These are phyloP conservation scores for Fusarium siculi DNA, from an alignment of 2,329 filamentous ascomycete genomes.

Conservation along the genomic window DNA sequence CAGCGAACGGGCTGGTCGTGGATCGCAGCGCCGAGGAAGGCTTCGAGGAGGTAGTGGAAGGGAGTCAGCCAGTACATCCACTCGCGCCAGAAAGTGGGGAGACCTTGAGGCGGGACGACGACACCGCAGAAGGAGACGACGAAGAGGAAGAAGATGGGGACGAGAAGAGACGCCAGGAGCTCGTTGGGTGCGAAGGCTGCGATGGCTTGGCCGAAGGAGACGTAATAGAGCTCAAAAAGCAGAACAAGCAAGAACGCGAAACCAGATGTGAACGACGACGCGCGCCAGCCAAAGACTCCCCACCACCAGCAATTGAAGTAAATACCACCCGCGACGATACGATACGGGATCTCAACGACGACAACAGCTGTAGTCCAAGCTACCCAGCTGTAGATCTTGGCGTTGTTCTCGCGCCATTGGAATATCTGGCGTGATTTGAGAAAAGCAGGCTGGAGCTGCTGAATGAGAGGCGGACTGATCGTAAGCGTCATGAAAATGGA, in stretches of 20 bases:
- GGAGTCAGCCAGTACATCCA: constrained; percentile 77
- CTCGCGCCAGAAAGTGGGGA: constrained; percentile 71
- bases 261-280: constrained; percentile 65
- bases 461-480: constrained; percentile 78
- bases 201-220: constrained; percentile 74
- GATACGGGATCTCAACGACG: constrained; percentile 76
- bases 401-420: constrained; percentile 76
- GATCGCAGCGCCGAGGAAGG: constrained; percentile 65
- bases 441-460: constrained; percentile 80
- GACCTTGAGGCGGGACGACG: constrained; percentile 67
- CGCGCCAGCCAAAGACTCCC: constrained; percentile 60
- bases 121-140: constrained; percentile 77
- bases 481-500: constrained; percentile 81
- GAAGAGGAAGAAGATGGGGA: constrained; percentile 77
- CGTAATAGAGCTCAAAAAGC: constrained; percentile 73
- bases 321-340: constrained; percentile 68
- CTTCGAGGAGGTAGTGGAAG: constrained; percentile 74
- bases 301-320: constrained; percentile 67
- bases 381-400: constrained; percentile 82
- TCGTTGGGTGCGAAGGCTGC: constrained; percentile 74
- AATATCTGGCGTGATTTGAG: constrained; percentile 74
- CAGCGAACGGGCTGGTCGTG: constrained; percentile 67
- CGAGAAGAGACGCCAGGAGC: constrained; percentile 71
- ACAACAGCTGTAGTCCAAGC: constrained; percentile 75
- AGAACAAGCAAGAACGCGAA: constrained; percentile 73